These are phyloP conservation scores for Aspergillus transmontanensis DNA, from an alignment of 2,329 filamentous ascomycete species.

Conservation along the genomic window DNA sequence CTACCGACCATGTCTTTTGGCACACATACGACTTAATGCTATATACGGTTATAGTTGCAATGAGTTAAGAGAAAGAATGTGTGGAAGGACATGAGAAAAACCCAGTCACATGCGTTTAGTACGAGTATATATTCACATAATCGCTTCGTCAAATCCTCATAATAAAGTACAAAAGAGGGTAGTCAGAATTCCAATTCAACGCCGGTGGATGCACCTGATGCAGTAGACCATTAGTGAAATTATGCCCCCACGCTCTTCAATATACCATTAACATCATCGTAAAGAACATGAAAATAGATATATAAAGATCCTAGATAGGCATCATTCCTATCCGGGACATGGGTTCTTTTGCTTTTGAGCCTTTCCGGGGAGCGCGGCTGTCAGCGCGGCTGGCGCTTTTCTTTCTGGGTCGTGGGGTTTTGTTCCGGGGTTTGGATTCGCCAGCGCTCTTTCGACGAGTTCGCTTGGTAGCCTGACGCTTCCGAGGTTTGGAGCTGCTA, in stretches of 20 bases:
- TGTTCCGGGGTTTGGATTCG: constrained; percentile 26
- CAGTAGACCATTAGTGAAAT: constrained; percentile 4
- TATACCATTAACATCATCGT: constrained; percentile 15
- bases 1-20: neutral
- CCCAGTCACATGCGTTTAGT: neutral
- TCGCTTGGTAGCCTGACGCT: constrained; percentile 29
- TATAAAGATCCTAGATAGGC: constrained; percentile 33
- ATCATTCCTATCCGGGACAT: constrained; percentile 40
- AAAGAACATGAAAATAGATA: constrained; percentile 6
- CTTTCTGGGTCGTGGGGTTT: constrained; percentile 26
- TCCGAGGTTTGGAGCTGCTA: constrained; percentile 25
- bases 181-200: constrained; percentile 12
- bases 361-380: constrained; percentile 28
- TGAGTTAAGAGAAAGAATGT: neutral
- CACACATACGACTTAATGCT: neutral
- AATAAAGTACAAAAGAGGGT: neutral
- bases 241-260: neutral
- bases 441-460: constrained; percentile 29
- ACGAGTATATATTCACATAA: neutral
- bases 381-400: constrained; percentile 25
- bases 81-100: neutral
- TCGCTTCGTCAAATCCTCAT: neutral
- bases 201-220: constrained; percentile 21
- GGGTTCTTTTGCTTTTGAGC: constrained; percentile 28
- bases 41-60: neutral